Percentiles rank a stretch among this genome's conserved stretches.
These are phyloP conservation scores for Aspergillus tamarii DNA, from an alignment of 2,329 filamentous ascomycete genomes.

Conservation along the genomic window DNA sequence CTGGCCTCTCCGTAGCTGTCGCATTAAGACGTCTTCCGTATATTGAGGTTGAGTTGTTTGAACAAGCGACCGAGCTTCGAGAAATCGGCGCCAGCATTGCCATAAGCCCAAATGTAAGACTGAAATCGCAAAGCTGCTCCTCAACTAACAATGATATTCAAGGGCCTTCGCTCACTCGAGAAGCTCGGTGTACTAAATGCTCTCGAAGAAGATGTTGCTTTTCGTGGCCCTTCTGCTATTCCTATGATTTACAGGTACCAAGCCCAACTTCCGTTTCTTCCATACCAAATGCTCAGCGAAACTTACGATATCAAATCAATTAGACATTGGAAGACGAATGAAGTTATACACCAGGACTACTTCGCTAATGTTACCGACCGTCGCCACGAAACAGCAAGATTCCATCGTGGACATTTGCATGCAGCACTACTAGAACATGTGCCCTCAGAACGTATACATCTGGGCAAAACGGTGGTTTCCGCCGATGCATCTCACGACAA, in stretches of 20 bases:
- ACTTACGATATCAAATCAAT: slow-evolving; percentile 3
- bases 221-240: slow-evolving; percentile 44
- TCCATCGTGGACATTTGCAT: slow-evolving; percentile 55
- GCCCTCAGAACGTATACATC: slow-evolving; percentile 45
- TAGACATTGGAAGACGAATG: slow-evolving; percentile 50
- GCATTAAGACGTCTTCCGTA: slow-evolving; percentile 38
- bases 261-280: not conserved
- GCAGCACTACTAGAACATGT: slow-evolving; percentile 52
- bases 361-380: slow-evolving; percentile 46
- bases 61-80: slow-evolving; percentile 45
- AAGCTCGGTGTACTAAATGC: slow-evolving; percentile 54
- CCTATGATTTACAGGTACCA: slow-evolving; percentile 52
- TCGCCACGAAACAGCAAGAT: slow-evolving; percentile 49
- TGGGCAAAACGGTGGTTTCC: slow-evolving; percentile 46
- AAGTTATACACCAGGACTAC: slow-evolving; percentile 37
- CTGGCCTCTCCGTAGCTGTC: slow-evolving; percentile 52
- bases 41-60: slow-evolving; percentile 55
- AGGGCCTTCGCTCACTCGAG: slow-evolving; percentile 54
- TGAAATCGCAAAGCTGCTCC: not conserved
- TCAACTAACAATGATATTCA: not conserved
- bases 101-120: slow-evolving; percentile 50
- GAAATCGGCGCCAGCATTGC: slow-evolving; percentile 1
- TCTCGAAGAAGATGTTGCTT: slow-evolving; percentile 45
- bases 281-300: not conserved
- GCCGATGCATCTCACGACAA: slow-evolving; percentile 38